Evolutionary conservation across 2,329 filamentous ascomycete genomes (phyloP), one percentile per base, ranked within the genome.

Genomic region (Fusarium miscanthi): DNA sequence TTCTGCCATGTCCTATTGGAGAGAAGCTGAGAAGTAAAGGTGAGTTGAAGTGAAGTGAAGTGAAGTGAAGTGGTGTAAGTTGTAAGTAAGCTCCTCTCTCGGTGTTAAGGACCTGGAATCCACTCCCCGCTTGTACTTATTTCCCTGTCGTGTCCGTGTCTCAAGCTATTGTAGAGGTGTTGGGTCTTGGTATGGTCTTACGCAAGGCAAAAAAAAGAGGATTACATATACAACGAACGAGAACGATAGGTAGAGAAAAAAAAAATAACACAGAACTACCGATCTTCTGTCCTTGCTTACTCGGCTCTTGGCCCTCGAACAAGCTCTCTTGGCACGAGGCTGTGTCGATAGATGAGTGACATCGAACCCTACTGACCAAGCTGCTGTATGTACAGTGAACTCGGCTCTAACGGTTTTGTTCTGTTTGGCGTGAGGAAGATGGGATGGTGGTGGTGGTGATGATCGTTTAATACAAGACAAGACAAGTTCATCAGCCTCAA

Each of bases 401-500:
- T 52, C 31, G 59, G 59, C 56, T 49, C 31, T 12, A 37, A 57
- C 58, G 30, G 49, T 42, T 59, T 59, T 31, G 9, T 35, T 25
- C 19, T 35, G 9, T 52, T 30, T 40, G 35, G 35, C 30, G 54
- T 12, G 46, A 49, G 30, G 21, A 35, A 23, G 14, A 23, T n/a
- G 30, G 33, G 41, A 27, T 58, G 41, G 54, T 37, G 23, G 23
- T 48, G 23, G 19, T 49, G 31, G 14, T 49, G 41, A 17, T 37
- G 42, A 40, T 59, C 23, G 25, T 58, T 48, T 27, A 57, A 48
- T 52, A 33, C 53, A 48, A 48, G 33, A 17, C 33, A 17, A 53
- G 49, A 53, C 53, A 63, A 62, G 53, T 38, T 46, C 35, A 27
- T 64, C 70, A 61, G 70, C 70, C 70, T 73, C 63, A 71, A 71